Conservation (phyloP, 495 filamentous ascomycete genomes). For the Stereocaulon alpinum region DNA sequence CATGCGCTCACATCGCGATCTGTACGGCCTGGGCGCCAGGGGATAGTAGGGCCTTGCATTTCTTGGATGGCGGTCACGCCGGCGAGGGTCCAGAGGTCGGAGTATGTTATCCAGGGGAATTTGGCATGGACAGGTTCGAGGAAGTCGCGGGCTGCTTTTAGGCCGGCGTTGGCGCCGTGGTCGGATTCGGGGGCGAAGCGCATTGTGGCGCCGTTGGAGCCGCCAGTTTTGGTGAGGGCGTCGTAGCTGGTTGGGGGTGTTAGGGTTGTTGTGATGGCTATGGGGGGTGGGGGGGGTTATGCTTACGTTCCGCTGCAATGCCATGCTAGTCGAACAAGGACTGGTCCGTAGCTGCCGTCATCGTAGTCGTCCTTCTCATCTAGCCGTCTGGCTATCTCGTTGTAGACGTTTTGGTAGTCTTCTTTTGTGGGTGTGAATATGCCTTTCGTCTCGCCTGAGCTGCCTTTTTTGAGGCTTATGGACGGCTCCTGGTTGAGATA, state of each 20-base stretch:
- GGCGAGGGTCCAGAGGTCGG: constrained; percentile 89
- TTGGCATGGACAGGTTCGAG: constrained; percentile 80
- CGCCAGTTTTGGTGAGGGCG: constrained; percentile 78
- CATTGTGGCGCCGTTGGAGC: constrained; percentile 97
- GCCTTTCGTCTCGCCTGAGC: constrained; percentile 35
- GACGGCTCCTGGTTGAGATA: constrained; percentile 45
- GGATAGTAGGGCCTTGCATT: constrained; percentile 80
- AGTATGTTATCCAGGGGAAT: constrained; percentile 93
- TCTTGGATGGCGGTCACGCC: constrained; percentile 87
- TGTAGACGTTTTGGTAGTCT: constrained; percentile 95
- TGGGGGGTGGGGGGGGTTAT: neutral
- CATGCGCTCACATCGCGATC: constrained; percentile 78
- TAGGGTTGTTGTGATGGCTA: neutral
- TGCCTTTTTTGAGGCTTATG: constrained; percentile 21
- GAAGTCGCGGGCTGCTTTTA: constrained; percentile 83
- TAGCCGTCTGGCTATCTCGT: constrained; percentile 66
- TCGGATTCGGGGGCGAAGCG: constrained; percentile 83
- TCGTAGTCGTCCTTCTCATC: constrained; percentile 92
- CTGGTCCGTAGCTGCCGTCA: constrained; percentile 91
- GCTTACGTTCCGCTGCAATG: constrained; percentile 64
- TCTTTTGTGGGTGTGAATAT: constrained; percentile 64
- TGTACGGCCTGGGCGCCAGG: constrained; percentile 78
- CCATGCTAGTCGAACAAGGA: constrained; percentile 77
- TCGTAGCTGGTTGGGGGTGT: constrained; percentile 46
- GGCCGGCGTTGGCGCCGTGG: constrained; percentile 90